phyloP scores from a whole-genome alignment of 352 stramenopile genomes.

The Phytophthora ohioensis region DNA sequence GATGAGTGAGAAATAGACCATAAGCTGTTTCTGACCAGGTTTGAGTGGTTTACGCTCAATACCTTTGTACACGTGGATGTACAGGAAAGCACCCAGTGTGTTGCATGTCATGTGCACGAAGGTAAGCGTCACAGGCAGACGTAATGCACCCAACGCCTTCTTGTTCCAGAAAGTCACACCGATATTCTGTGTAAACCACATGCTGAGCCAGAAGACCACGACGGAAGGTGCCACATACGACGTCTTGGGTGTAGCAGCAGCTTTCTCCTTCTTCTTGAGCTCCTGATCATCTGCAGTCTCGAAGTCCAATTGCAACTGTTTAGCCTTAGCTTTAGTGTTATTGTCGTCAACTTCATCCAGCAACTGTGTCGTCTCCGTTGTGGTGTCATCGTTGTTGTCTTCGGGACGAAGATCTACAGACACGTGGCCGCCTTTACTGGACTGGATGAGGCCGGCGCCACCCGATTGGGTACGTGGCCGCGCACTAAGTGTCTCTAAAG shows the following conservation, averaged over 20 bases:
- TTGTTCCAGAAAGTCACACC: constrained; percentile 97
- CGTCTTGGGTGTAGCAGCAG: constrained; percentile 48
- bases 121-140: constrained; percentile 84
- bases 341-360: constrained; percentile 25
- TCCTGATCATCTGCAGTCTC: constrained; percentile 30
- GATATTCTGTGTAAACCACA: constrained; percentile 94
- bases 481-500: constrained; percentile 32
- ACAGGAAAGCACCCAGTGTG: constrained; percentile 85
- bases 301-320: constrained; percentile 25
- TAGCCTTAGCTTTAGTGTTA: constrained; percentile 12
- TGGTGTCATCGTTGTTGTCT: constrained; percentile 23
- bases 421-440: constrained; percentile 29
- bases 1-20: constrained; percentile 92
- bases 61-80: constrained; percentile 74
- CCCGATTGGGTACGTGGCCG: constrained; percentile 31
- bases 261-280: constrained; percentile 34
- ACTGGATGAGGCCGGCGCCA: constrained; percentile 20
- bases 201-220: constrained; percentile 83
- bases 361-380: constrained; percentile 36
- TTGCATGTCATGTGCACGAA: constrained; percentile 97
- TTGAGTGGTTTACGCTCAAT: constrained; percentile 77
- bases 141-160: constrained; percentile 81
- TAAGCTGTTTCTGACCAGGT: constrained; percentile 69
- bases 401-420: constrained; percentile 32
- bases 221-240: constrained; percentile 73